Base-by-base conservation (phyloP, 495 filamentous ascomycete species). In the Penicillium cosmopolitanum region DNA sequence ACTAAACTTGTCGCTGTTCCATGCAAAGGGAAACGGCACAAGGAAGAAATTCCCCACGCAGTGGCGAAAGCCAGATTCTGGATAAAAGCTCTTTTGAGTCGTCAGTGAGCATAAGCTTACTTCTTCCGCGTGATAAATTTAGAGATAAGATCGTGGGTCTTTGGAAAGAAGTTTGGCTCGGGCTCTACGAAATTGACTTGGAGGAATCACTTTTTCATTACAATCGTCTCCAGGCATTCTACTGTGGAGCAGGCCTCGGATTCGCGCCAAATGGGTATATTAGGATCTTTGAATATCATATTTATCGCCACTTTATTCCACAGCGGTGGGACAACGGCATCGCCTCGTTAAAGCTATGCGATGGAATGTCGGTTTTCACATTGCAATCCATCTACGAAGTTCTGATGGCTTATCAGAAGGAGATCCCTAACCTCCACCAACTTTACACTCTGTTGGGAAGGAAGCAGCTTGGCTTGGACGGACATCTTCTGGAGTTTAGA, bases 161-260 rank as follows among this genome's bases (percentile, higher is more conserved):
- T 31, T 69, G 64, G 64, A 68, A 50, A 21, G 50, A 46, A 12
- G 56, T 65, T n/a, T 67, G 66, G 64, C 40, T 67, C 10, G 66
- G 61, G 1, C 52, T 71, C 3, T 67, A 63, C 28, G 58, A 67
- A 36, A 42, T 65, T 3, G 50, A 69, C 35, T 50, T 64, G 13
- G 48, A 40, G 3, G 19, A 50, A 40, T 38, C 18, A 31, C 60
- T 48, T n/a, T 60, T 44, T 16, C 67, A 68, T 38, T 33, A 53
- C 9, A 57, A 66, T 2, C 51, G 67, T 5, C 43, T 70, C 5
- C 38, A 60, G n/a, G 54, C 60, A 3, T 60, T 70, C 12, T 68
- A 58, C 25, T 42, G 56, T 6, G 65, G 67, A 10, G 57, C 65
- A 0, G 65, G 65, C 4, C 34, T 69, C 36, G 23, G 18, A 56